Conservation (phyloP, 352 stramenopile genomes). For the Globisporangium emineosum region DNA sequence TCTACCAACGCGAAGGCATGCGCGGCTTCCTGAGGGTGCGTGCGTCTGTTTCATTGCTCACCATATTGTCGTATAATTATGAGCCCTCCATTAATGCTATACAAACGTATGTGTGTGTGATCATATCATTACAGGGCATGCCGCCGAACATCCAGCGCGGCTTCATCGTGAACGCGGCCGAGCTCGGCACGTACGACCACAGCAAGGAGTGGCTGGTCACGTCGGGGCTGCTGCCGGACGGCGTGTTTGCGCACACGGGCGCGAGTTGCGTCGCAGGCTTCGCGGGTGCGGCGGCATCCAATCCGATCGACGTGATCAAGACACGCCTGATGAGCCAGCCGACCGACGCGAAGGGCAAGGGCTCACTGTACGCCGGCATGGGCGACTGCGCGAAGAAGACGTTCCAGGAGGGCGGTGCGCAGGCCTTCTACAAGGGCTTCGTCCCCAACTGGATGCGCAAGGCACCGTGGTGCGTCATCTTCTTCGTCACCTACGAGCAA, state of each 20-base stretch:
- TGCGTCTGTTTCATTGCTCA: not conserved
- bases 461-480: conserved; percentile 81
- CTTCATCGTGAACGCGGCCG: conserved; percentile 85
- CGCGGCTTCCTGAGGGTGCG: conserved; percentile 61
- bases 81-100: not conserved
- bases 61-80: not conserved
- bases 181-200: conserved; percentile 87
- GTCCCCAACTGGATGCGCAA: conserved; percentile 88
- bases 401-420: conserved; percentile 56
- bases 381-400: conserved; percentile 67
- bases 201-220: conserved; percentile 75
- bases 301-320: conserved; percentile 85
- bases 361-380: conserved; percentile 67
- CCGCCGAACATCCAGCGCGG: conserved; percentile 81
- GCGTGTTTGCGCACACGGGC: conserved; percentile 66
- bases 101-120: not conserved
- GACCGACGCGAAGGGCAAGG: conserved; percentile 48
- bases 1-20: conserved; percentile 72
- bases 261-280: conserved; percentile 78
- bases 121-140: conserved; percentile 42
- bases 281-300: conserved; percentile 65
- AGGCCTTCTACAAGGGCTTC: conserved; percentile 86
- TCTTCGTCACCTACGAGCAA: conserved; percentile 87
- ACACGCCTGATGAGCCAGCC: conserved; percentile 81
- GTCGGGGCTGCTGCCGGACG: conserved; percentile 56